These are phyloP conservation scores for Septoria linicola DNA, from an alignment of 2,329 filamentous ascomycete genomes.

Conservation along the genomic window DNA sequence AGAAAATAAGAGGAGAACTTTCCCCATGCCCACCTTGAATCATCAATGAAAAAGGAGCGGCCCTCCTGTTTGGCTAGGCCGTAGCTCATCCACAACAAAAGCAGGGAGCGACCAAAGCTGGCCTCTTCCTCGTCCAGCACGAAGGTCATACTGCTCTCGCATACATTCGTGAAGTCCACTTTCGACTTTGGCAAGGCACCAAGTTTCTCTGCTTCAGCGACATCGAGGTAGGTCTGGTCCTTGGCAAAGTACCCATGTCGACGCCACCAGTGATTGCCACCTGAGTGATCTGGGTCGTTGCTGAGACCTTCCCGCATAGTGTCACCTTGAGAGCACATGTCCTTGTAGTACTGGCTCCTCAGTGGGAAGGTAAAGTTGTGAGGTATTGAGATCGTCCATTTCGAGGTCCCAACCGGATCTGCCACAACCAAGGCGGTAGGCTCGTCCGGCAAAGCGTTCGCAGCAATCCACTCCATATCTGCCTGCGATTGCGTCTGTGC, in stretches of 20 bases:
- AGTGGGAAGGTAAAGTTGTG: constrained; percentile 66
- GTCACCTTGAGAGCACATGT: constrained; percentile 62
- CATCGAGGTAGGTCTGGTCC: constrained; percentile 71
- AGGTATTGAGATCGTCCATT: constrained; percentile 82
- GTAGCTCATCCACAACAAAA: constrained; percentile 82
- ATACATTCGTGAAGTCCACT: constrained; percentile 49
- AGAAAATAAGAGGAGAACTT: constrained; percentile 71
- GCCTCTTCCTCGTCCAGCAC: constrained; percentile 72
- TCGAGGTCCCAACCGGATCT: constrained; percentile 62
- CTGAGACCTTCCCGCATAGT: constrained; percentile 42
- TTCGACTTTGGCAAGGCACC: constrained; percentile 53
- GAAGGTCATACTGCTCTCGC: constrained; percentile 71
- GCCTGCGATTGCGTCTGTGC: constrained; percentile 33
- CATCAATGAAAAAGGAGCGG: constrained; percentile 79
- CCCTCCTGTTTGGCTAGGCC: constrained; percentile 72
- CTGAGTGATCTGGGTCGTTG: background rate
- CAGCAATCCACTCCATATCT: constrained; percentile 64
- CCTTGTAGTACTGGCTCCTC: constrained; percentile 62
- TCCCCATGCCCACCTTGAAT: constrained; percentile 79
- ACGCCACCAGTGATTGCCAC: constrained; percentile 45
- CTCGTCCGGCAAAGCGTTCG: constrained; percentile 65
- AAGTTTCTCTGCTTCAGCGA: constrained; percentile 66
- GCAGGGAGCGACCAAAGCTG: constrained; percentile 72
- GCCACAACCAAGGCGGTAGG: constrained; percentile 70
- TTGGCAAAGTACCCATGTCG: constrained; percentile 57